phyloP scores from a whole-genome alignment of 192 early-diverging fungal genomes.

The Coemansia guatemalensis region DNA sequence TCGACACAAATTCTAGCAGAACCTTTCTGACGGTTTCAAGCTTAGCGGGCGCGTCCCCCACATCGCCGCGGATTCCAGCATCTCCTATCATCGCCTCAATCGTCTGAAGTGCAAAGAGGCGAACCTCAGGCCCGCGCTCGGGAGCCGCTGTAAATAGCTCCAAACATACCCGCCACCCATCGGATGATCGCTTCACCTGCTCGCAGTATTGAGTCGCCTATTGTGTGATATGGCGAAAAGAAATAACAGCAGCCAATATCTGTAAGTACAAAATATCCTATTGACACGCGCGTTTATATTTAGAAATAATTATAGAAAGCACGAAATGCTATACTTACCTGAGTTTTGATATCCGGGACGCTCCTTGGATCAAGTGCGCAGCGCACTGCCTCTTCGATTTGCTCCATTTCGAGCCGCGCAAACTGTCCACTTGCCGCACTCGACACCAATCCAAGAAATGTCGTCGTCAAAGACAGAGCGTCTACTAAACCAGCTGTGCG shows the following conservation, averaged over 20 bases:
- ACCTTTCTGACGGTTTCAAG: conserved; percentile 26
- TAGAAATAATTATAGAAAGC: neutral
- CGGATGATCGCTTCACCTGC: conserved; percentile 68
- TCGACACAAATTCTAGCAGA: conserved; percentile 44
- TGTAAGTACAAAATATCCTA: neutral
- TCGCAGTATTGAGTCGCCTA: conserved; percentile 84
- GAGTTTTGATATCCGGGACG: conserved; percentile 65
- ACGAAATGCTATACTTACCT: conserved; percentile 56
- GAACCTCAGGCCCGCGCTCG: conserved; percentile 74
- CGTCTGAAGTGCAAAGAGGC: conserved; percentile 82
- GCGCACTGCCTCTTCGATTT: conserved; percentile 78
- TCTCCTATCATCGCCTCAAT: conserved; percentile 59
- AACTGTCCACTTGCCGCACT: neutral
- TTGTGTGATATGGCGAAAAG: neutral
- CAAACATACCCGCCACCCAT: conserved; percentile 87
- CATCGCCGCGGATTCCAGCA: conserved; percentile 25
- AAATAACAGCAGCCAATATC: neutral
- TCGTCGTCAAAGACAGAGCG: neutral
- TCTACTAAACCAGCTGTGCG: neutral
- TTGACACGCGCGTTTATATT: neutral
- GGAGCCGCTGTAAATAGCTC: conserved; percentile 74
- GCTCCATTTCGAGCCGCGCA: conserved; percentile 55
- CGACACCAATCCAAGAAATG: neutral
- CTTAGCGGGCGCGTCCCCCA: conserved; percentile 38
- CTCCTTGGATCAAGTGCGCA: conserved; percentile 73